Conservation (phyloP, 2,329 filamentous ascomycete species). For the Huntiella moniliformis region DNA sequence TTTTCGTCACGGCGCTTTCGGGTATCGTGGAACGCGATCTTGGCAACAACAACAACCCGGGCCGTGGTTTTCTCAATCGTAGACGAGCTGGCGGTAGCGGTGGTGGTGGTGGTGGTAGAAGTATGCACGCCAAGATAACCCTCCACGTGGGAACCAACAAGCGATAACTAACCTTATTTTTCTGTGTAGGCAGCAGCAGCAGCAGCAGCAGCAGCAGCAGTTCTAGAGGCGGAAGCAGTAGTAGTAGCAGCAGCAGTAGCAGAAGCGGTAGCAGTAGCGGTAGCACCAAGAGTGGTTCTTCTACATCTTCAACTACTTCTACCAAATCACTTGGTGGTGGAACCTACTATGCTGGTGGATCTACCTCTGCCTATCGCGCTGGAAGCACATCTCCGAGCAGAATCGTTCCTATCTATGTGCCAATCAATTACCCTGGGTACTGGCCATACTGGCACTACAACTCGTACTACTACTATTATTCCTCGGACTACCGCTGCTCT, state of each 20-base stretch:
- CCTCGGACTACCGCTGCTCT: conserved; percentile 22
- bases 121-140: conserved; percentile 8
- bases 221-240: conserved; percentile 13
- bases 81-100: conserved; percentile 40
- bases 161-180: no score
- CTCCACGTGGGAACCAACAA: no score
- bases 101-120: conserved; percentile 23
- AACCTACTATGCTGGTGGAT: conserved; percentile 48
- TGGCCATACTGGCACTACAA: conserved; percentile 48
- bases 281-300: neutral
- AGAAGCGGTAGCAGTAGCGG: neutral
- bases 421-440: conserved; percentile 30
- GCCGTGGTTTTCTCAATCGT: conserved; percentile 31
- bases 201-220: conserved; percentile 16
- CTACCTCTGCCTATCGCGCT: conserved; percentile 37
- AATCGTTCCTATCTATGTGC: conserved; percentile 32
- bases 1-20: no score
- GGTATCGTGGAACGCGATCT: no score
- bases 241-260: conserved; percentile 13
- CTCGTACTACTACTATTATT: conserved; percentile 43
- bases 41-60: no score
- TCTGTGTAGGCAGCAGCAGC: conserved; percentile 15
- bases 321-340: conserved; percentile 31
- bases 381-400: conserved; percentile 32
- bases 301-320: conserved; percentile 3